Evolutionary conservation across 257 asterid genomes (phyloP), one percentile per base, ranked within the genome.

Genomic region (Solanum etuberosum): DNA sequence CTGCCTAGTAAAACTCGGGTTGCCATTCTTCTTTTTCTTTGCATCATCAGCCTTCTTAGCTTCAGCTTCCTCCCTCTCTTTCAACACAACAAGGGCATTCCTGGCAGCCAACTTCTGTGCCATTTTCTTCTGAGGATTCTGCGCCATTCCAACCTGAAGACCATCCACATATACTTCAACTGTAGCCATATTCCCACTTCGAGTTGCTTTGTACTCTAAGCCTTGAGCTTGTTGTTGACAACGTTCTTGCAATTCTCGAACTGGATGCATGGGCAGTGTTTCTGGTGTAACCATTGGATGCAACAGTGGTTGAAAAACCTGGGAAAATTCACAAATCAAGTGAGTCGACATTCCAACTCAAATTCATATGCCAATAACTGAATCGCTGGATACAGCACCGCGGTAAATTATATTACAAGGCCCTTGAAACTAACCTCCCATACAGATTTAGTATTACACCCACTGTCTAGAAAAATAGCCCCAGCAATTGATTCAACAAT

Each of bases 241-340:
- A 87, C 98, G 92, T 89, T 97, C 99, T 92, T 97, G 99, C 87
- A 97, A 92, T 90, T 97, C 99, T 81, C 99, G 87, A 57, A 97
- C 99, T 1, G 98, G 99, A 90, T 97, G 99, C 98, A 97, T 97
- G 21, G 99, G 99, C 83, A 97, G 98, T n/a, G 99, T 97, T 88
- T 96, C 98, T 29, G 99, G 99, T 63, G 99, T 97, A 82, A 97
- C 99, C 98, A 97, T 95, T 68, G 99, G 99, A 88, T 96, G 86
- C 95, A 97, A 86, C 83, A 97, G 86, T 18, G 99, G 99, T 88
- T 93, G 98, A 74, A 97, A 96, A n/a, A 95, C 99, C 99, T 97
- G 86, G 65, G 70, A 84, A 40, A 42, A 81, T 27, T 88, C 15
- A 71, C 23, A 34, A 32, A 86, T 65, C 40, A 31, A 83, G 38